These are phyloP conservation scores for Fusarium aywerte DNA, from an alignment of 2,329 filamentous ascomycete species.

Conservation along the genomic window DNA sequence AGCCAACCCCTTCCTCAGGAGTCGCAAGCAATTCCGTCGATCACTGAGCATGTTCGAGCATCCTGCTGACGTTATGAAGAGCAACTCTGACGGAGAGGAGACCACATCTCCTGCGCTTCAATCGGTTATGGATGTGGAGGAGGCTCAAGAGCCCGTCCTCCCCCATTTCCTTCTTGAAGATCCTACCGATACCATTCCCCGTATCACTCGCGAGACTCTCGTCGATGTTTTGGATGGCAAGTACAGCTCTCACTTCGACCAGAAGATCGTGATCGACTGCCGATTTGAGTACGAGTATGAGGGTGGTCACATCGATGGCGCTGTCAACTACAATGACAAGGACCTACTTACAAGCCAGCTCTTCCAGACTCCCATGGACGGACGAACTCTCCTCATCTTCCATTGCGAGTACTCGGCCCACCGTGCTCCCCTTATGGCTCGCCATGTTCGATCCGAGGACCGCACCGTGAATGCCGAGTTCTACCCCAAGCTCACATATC, in stretches of 20 bases:
- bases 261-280: constrained; percentile 92
- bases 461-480: constrained; percentile 84
- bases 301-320: constrained; percentile 92
- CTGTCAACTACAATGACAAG: constrained; percentile 97
- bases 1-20: constrained; percentile 77
- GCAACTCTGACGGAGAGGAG: constrained; percentile 70
- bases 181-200: constrained; percentile 85
- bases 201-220: constrained; percentile 84
- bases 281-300: constrained; percentile 99
- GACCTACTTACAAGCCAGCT: constrained; percentile 83
- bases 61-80: constrained; percentile 86
- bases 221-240: constrained; percentile 88
- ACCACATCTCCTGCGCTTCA: constrained; percentile 62
- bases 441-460: constrained; percentile 89
- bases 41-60: constrained; percentile 98
- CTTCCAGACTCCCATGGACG: constrained; percentile 73
- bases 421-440: constrained; percentile 94
- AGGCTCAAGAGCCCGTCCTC: constrained; percentile 76
- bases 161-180: constrained; percentile 87
- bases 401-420: constrained; percentile 99
- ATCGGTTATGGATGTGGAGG: constrained; percentile 86
- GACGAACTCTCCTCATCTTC: constrained; percentile 85
- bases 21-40: constrained; percentile 88
- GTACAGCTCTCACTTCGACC: constrained; percentile 78
- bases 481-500: constrained; percentile 92